These are phyloP conservation scores for Harringtonia aguacate DNA, from an alignment of 2,329 filamentous ascomycete genomes.

Conservation along the genomic window DNA sequence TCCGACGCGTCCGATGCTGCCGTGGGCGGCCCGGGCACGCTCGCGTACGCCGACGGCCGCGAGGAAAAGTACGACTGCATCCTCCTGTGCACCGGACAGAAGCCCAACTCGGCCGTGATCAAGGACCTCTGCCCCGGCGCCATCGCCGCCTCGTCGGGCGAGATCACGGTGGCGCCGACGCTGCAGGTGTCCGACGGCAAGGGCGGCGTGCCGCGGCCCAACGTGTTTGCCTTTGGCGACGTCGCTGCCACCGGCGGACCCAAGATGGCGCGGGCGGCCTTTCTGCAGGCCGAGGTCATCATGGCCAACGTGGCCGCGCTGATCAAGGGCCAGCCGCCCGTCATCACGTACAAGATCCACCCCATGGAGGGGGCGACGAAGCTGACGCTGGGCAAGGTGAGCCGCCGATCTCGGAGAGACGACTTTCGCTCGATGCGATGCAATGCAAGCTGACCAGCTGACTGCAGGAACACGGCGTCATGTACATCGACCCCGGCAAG, in stretches of 20 bases:
- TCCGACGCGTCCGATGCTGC: conserved; percentile 8
- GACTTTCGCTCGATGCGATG: too few relatives aligned
- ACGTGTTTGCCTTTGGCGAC: conserved; percentile 55
- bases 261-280: conserved; percentile 44
- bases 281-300: conserved; percentile 40
- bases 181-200: conserved; percentile 41
- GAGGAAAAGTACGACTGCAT: conserved; percentile 28
- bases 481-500: conserved; percentile 4
- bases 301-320: conserved; percentile 36
- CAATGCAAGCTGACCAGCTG: too few relatives aligned
- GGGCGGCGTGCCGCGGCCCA: conserved; percentile 20
- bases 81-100: conserved; percentile 51
- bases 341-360: not conserved
- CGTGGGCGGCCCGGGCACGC: conserved; percentile 26
- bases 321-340: not conserved
- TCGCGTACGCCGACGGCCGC: conserved; percentile 28
- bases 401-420: too few relatives aligned
- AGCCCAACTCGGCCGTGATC: conserved; percentile 41
- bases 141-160: conserved; percentile 34
- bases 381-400: conserved; percentile 9
- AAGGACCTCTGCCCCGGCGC: conserved; percentile 28
- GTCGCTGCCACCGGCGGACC: conserved; percentile 41
- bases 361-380: conserved; percentile 5
- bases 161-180: conserved; percentile 42
- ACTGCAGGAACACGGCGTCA: conserved; percentile 3